Conservation (phyloP, 2,329 filamentous ascomycete genomes). For the Aspergillus nomiae region DNA sequence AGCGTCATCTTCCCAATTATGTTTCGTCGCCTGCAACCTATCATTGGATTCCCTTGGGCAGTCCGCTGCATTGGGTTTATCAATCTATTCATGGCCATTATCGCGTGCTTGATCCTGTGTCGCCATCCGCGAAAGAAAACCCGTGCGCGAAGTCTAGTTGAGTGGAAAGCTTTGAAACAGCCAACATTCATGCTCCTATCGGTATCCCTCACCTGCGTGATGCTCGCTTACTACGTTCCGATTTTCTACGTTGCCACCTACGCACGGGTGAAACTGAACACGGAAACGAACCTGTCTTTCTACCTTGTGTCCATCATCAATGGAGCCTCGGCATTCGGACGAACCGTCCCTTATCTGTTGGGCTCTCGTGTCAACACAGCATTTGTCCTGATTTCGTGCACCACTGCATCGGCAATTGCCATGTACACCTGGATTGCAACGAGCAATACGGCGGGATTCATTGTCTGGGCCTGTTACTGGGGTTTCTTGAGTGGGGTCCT, state of each 20-base stretch:
- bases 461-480: constrained; percentile 37
- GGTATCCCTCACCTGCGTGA: constrained; percentile 49
- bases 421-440: constrained; percentile 38
- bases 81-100: constrained; percentile 43
- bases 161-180: constrained; percentile 43
- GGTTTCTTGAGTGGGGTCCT: constrained; percentile 33
- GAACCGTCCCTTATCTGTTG: constrained; percentile 51
- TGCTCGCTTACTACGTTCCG: constrained; percentile 51
- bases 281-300: constrained; percentile 47
- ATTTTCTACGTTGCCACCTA: constrained; percentile 48
- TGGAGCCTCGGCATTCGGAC: constrained; percentile 52
- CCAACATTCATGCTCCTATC: constrained; percentile 46
- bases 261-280: constrained; percentile 47
- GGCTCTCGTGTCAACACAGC: constrained; percentile 33
- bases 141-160: constrained; percentile 43
- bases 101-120: constrained; percentile 40
- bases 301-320: constrained; percentile 57
- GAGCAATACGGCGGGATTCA: constrained; percentile 24
- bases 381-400: constrained; percentile 22
- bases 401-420: constrained; percentile 27
- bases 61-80: constrained; percentile 60
- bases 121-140: constrained; percentile 40
- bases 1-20: constrained; percentile 63
- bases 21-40: constrained; percentile 55
- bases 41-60: constrained; percentile 62